Evolutionary conservation across 2,329 filamentous ascomycete species (phyloP), one percentile per base, ranked within the genome.

Genomic region (Hypoxylon sp.): DNA sequence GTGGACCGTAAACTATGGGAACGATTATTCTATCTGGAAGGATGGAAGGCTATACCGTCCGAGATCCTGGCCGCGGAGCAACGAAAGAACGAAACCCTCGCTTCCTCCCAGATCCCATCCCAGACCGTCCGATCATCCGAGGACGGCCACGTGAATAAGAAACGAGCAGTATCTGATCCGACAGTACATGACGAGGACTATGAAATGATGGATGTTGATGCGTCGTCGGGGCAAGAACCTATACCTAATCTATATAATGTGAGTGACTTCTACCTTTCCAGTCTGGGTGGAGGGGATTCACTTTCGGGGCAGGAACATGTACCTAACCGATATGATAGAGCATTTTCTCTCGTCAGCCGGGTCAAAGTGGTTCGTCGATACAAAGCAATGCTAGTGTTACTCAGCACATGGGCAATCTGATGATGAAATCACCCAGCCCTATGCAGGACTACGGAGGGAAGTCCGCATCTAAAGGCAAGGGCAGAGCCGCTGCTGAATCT

Each of bases 1-100:
- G 81, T 94, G 56, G 96, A 99, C 79, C 89, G 92, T 34, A 91
- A 92, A 67, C 82, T 98, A 28, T 99, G 96, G 96, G 91, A 93
- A 76, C 85, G 89, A 13, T 81, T 97, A 13, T 99, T 97, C 79
- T 86, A 90, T 36, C 81, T 90, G 6, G 94, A 98, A 81, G 96
- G 96, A 5, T 99, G 96, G 93, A 89, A 89, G 70, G 87, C 91
- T 5, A 85, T 94, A 68, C 80, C 82, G 6, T 80, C 83, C 9
- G 91, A 93, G 71, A 88, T 97, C 28, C 81, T 82, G 43, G 80
- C 82, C 2, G 93, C 89, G 71, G 93, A 97, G 78, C 84, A 86
- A 46, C 83, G 83, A 45, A 81, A 86, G 72, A 89, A 87, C 74
- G 79, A 82, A 21, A 80, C 79, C 14, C 69, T 81, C 23, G 77